phyloP scores from a whole-genome alignment of 2,329 filamentous ascomycete genomes.

The Botryotinia convoluta region DNA sequence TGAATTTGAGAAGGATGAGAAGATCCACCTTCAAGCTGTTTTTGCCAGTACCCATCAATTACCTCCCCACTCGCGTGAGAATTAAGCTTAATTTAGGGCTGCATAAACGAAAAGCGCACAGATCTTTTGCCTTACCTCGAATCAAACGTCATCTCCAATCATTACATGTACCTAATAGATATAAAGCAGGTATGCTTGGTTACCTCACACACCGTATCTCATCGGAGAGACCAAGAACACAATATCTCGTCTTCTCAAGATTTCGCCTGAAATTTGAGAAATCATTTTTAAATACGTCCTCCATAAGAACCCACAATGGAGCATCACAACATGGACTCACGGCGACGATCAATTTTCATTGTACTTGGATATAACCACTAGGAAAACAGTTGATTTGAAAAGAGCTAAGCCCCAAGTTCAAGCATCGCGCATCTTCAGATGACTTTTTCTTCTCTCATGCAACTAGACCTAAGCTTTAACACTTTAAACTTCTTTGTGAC shows the following conservation, averaged over 20 bases:
- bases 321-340: not conserved
- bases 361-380: not conserved
- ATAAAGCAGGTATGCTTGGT: not conserved
- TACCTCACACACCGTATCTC: not conserved
- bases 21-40: not conserved
- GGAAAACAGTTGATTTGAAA: not conserved
- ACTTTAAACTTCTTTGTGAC: not conserved
- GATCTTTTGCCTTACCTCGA: not conserved
- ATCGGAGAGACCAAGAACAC: not conserved
- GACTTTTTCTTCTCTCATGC: not conserved
- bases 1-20: not conserved
- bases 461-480: not conserved
- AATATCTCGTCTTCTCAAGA: not conserved
- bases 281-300: not conserved
- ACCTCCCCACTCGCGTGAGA: not conserved
- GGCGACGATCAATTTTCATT: no score
- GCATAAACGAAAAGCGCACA: not conserved
- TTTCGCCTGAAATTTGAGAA: not conserved
- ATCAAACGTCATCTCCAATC: not conserved
- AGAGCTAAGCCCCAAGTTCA: not conserved
- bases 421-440: no score
- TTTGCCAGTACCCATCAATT: not conserved
- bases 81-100: slow-evolving; percentile 8
- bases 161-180: not conserved
- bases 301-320: not conserved